Conservation (phyloP, 2,329 filamentous ascomycete genomes). For the Trichoderma brevicompactum region DNA sequence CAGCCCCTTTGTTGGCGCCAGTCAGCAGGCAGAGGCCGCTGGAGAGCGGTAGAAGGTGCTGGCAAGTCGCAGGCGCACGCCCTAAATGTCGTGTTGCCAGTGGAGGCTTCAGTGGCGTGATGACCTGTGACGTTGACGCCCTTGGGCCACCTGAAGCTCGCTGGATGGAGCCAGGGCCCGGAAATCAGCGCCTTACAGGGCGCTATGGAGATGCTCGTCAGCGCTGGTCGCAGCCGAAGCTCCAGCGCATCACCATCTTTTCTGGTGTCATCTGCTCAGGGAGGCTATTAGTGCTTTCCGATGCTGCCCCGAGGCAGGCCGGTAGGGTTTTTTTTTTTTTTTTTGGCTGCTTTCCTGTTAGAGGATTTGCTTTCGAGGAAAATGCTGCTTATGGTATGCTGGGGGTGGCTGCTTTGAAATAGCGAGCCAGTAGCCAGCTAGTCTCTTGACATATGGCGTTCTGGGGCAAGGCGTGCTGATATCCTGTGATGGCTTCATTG, state of each 20-base stretch:
- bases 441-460: too few species aligned
- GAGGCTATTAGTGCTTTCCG: not conserved
- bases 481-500: not conserved
- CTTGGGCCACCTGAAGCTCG: not conserved
- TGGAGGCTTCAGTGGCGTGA: conserved; percentile 28
- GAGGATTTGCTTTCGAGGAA: not conserved
- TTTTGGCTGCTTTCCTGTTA: too few species aligned
- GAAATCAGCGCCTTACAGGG: conserved; percentile 1
- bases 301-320: too few species aligned
- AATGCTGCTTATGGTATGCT: too few species aligned
- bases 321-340: too few species aligned
- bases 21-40: not conserved
- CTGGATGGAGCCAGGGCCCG: too few species aligned
- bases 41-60: conserved; percentile 1
- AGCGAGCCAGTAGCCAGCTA: too few species aligned
- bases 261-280: not conserved
- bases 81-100: conserved; percentile 26
- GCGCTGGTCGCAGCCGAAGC: not conserved
- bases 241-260: conserved; percentile 3
- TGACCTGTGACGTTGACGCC: conserved; percentile 24
- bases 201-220: not conserved
- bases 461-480: not conserved
- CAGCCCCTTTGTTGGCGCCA: not conserved
- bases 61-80: conserved; percentile 22
- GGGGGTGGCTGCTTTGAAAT: too few species aligned